These are phyloP conservation scores for Clitopilus hobsonii DNA, from an alignment of 768 basidiomycete genomes.

Conservation along the genomic window DNA sequence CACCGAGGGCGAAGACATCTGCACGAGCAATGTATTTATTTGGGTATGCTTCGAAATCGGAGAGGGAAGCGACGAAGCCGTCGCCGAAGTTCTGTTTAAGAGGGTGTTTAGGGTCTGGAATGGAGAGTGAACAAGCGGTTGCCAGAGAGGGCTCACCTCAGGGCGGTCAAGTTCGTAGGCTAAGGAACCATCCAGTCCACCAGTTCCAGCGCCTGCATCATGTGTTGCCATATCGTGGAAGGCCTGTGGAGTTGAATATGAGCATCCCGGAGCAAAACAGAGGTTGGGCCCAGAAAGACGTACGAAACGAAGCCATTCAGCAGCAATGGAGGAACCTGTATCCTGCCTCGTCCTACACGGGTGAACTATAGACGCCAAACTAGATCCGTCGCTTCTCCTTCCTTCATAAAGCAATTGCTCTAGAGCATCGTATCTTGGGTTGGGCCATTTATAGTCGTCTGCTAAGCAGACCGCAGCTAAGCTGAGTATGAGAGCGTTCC, in stretches of 20 bases:
- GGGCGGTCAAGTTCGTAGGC: slow-evolving; percentile 37
- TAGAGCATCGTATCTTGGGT: slow-evolving; percentile 28
- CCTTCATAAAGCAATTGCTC: slow-evolving; percentile 33
- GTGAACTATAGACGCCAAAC: slow-evolving; percentile 21
- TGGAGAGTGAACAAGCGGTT: background rate
- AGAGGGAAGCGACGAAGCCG: slow-evolving; percentile 38
- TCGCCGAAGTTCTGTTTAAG: slow-evolving; percentile 38
- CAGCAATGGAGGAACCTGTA: slow-evolving; percentile 28
- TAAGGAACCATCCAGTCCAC: slow-evolving; percentile 48
- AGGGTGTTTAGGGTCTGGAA: background rate
- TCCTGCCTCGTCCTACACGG: slow-evolving; percentile 21
- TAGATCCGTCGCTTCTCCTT: slow-evolving; percentile 25
- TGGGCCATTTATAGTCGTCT: slow-evolving; percentile 26
- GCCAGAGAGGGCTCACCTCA: slow-evolving; percentile 27
- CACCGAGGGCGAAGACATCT: slow-evolving; percentile 40
- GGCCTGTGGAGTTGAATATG: slow-evolving; percentile 22
- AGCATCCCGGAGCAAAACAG: background rate
- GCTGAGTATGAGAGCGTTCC: slow-evolving; percentile 9
- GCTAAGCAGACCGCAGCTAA: slow-evolving; percentile 14
- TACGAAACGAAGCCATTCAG: slow-evolving; percentile 37
- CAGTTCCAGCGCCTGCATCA: slow-evolving; percentile 38
- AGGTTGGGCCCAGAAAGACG: slow-evolving; percentile 4
- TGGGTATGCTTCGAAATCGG: slow-evolving; percentile 36
- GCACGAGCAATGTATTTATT: slow-evolving; percentile 40
- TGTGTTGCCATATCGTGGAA: slow-evolving; percentile 50